phyloP scores from a whole-genome alignment of 768 basidiomycete genomes.

The Bullera alba region DNA sequence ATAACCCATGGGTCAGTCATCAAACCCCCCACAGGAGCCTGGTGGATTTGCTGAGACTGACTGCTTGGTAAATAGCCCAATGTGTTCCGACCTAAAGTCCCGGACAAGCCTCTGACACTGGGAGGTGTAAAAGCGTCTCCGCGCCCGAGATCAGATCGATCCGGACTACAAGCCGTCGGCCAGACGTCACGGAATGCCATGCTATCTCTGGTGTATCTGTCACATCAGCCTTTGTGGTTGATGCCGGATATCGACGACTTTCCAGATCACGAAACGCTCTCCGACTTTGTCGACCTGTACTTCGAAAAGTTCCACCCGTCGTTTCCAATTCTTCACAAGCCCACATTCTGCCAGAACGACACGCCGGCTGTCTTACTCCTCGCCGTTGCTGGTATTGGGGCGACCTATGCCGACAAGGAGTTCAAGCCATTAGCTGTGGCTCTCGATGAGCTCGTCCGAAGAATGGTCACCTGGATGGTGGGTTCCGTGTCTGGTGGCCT shows the following conservation, averaged over 20 bases:
- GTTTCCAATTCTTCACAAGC: constrained; percentile 31
- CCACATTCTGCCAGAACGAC: constrained; percentile 17
- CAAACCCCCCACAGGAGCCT: no score
- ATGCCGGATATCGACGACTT: constrained; percentile 37
- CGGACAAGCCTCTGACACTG: constrained; percentile 29
- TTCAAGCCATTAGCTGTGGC: constrained; percentile 33
- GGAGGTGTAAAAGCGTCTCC: constrained; percentile 32
- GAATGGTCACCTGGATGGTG: constrained; percentile 40
- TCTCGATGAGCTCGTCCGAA: constrained; percentile 32
- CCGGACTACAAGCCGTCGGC: constrained; percentile 1
- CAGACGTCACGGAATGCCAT: constrained; percentile 32
- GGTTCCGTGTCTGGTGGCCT: background rate
- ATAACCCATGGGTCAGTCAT: constrained; percentile 34
- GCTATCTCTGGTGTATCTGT: constrained; percentile 35
- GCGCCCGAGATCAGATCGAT: constrained; percentile 6
- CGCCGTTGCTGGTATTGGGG: constrained; percentile 28
- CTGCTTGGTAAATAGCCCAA: constrained; percentile 14
- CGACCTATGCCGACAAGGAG: constrained; percentile 33
- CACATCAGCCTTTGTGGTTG: constrained; percentile 32
- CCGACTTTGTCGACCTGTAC: constrained; percentile 37
- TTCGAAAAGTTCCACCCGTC: constrained; percentile 37
- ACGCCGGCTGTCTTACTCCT: constrained; percentile 30
- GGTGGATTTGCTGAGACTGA: background rate
- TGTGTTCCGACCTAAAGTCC: constrained; percentile 33
- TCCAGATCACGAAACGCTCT: constrained; percentile 30